Base-by-base conservation (phyloP, 2,329 filamentous ascomycete genomes). In the Verticillium nonalfalfae region DNA sequence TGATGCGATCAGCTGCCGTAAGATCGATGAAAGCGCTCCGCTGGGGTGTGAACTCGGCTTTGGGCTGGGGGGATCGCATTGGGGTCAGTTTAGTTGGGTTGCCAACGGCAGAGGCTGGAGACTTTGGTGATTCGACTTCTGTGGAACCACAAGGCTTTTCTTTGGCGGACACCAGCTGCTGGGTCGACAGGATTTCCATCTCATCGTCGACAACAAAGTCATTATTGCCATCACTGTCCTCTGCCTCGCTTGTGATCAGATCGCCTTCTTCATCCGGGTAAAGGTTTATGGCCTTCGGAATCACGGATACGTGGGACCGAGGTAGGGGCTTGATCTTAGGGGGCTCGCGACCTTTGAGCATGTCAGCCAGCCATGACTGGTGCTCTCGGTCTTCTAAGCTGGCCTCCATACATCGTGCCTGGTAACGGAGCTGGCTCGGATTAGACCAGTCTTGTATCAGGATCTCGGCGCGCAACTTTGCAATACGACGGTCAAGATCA, bases 341-440 rank as follows among this genome's bases (percentile, higher is more conserved):
- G 0, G 80, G 79, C 56, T 74, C 74, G 14, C 74, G 76, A 18
- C 75, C 76, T 45, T 74, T 72, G 4, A 87, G 73, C 31, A 83
- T 66, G 7, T 71, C 65, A n/a, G 83, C 75, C 3, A 77, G 70
- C 83, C 84, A 88, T 7, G 70, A 68, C 9, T 80, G 71, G 45
- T 83, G 73, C 67, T 88, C 77, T 57, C 83, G 82, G 60, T 89
- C 82, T 39, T 84, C 81, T 1, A 97, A 74, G 3, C 81, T 91
- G 4, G 79, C 76, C 62, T 94, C 86, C 60, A 96, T 75, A 39
- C 76, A 81, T 11, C 75, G 73, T 57, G 86, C 86, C 67, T 86
- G 83, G 6, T 73, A 75, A 33, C 78, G 74, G 14, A 95, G 70
- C 14, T 86, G 79, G 1, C 73, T 67, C 26, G 76, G 74, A 7